Evolutionary conservation across 2,329 filamentous ascomycete species (phyloP).

Genomic region (Lasiodiplodia gonubiensis): DNA sequence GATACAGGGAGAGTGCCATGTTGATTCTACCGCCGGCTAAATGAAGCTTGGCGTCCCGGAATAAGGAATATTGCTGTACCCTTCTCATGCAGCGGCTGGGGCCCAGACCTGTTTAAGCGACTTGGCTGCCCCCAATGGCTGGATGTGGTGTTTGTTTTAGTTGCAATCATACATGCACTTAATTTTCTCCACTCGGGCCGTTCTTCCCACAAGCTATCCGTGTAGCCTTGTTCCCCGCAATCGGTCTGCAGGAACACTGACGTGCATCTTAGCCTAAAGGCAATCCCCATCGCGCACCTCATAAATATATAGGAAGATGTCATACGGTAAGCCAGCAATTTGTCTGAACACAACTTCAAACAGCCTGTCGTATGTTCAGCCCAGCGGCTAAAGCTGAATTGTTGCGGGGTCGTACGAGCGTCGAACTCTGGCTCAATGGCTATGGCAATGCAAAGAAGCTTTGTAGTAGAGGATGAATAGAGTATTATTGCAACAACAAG

Average conservation of each 20-base stretch:
- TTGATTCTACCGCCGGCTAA: conserved; percentile 19
- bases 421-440: not conserved
- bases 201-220: not conserved
- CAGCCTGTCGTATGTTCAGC: not conserved
- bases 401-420: not conserved
- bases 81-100: not conserved
- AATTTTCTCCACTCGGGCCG: not conserved
- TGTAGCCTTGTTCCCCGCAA: not conserved
- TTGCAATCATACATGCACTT: not conserved
- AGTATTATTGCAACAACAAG: not conserved
- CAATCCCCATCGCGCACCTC: not conserved
- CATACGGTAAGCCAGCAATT: not conserved
- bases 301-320: not conserved
- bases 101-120: not conserved
- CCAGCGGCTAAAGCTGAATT: not conserved
- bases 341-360: not conserved
- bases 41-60: conserved; percentile 9
- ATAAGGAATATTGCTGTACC: not conserved
- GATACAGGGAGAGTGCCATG: not conserved
- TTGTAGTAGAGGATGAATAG: not conserved
- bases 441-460: not conserved
- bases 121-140: not conserved
- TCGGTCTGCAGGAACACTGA: not conserved
- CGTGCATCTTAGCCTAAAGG: not conserved
- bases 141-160: not conserved